Base-by-base conservation (phyloP, 768 basidiomycete species). In the Kwoniella shandongensis region DNA sequence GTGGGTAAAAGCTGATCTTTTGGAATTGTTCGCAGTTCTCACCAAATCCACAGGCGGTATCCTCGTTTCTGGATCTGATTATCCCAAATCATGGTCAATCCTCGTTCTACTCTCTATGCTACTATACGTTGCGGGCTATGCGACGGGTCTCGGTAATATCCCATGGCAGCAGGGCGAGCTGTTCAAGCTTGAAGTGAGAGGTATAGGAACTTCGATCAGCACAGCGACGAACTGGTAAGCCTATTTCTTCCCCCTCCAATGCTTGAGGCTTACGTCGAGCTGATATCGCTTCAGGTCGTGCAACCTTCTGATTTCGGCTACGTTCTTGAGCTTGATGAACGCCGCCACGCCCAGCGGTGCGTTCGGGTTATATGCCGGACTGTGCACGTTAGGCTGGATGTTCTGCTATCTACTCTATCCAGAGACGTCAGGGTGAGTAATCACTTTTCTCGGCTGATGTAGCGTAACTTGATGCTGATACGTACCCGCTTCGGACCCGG, bases 151-250 rank as follows among this genome's bases (percentile, higher is more conserved):
- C 15, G 88, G 88, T 0, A 88, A 88, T 66, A 84, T 89, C 1
- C 89, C 89, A 0, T 90, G 89, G 89, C 88, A 89, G 67, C 89
- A 89, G 73, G 88, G 88, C 41, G 89, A 90, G 70, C 80, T 91
- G 11, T 91, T 91, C 77, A 80, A 81, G 18, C 81, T 90, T 36
- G 87, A 89, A 80, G 86, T 88, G 17, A 83, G 88, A 47, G 88
- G 89, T 2, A 83, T 89, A 54, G 88, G 88, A 27, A 86, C 87
- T 6, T 86, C 85, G 0, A 80, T 88, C 45, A 80, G 84, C 10
- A 88, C 88, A 0, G 85, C 86, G 4, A 85, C 85, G 20, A 89
- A 89, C 76, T 90, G 88, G 88, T 63, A 25, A 47, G 68, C 56
- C 18, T 47, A 4, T 27, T n/a, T n/a, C 15, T 45, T 23, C 23